Evolutionary conservation across 1,284 basidiomycete species (phyloP).

Genomic region (Entoloma clypeatum): DNA sequence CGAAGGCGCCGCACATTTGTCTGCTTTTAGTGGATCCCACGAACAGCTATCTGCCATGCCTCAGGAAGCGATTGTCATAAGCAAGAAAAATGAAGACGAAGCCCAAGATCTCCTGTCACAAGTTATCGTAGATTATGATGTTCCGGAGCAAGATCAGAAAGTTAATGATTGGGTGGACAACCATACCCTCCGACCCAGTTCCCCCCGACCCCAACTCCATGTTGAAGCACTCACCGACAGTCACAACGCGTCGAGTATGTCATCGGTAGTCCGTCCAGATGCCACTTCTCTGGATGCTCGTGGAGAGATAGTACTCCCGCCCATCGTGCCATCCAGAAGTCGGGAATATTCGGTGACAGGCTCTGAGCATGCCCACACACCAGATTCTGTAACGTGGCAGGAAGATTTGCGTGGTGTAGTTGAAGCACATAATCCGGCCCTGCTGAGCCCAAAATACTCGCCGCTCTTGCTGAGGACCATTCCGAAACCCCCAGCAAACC

Average conservation of each 20-base stretch:
- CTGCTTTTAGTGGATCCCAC: too few relatives aligned
- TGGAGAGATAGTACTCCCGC: too few relatives aligned
- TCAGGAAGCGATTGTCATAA: constrained; percentile 8
- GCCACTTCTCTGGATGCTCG: too few relatives aligned
- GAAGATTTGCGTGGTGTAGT: background rate
- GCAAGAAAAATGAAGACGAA: constrained; percentile 14
- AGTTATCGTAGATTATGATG: constrained; percentile 15
- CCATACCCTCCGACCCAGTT: constrained; percentile 4
- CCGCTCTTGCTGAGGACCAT: constrained; percentile 32
- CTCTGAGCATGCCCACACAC: constrained; percentile 8
- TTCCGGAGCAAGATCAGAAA: constrained; percentile 4
- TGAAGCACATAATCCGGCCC: constrained; percentile 5
- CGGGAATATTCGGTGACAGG: constrained; percentile 17
- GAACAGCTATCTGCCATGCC: constrained; percentile 17
- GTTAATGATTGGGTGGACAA: background rate
- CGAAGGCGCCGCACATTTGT: constrained; percentile 7
- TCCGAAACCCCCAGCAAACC: constrained; percentile 44
- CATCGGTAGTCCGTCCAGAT: too few relatives aligned
- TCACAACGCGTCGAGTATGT: background rate
- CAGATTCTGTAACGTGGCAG: constrained; percentile 3
- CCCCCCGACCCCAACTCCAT: constrained; percentile 10
- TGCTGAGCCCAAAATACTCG: constrained; percentile 8
- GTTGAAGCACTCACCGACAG: constrained; percentile 5
- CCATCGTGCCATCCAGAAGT: constrained; percentile 14
- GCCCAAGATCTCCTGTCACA: constrained; percentile 17